phyloP scores from a whole-genome alignment of 352 stramenopile species.

The Ophiocytium majus region DNA sequence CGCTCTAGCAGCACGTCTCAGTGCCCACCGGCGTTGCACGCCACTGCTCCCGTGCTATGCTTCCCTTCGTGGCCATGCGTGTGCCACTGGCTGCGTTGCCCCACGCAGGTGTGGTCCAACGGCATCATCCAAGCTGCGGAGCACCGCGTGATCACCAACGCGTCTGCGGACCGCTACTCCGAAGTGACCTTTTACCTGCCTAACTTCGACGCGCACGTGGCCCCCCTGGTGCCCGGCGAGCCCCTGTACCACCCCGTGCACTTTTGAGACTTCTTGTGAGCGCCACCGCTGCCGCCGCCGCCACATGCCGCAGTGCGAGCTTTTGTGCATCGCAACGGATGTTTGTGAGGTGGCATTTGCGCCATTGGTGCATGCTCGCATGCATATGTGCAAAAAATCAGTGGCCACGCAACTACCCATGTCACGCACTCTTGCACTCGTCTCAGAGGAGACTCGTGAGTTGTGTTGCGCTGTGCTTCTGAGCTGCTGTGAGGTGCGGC shows the following conservation, averaged over 20 bases:
- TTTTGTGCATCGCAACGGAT: neutral
- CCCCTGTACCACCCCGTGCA: conserved; percentile 70
- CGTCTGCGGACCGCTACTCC: conserved; percentile 63
- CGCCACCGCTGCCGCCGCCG: too few relatives aligned
- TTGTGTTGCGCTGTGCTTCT: neutral
- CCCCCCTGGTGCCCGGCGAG: conserved; percentile 64
- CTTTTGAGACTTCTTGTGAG: conserved; percentile 84
- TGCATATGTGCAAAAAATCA: too few relatives aligned
- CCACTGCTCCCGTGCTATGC: too few relatives aligned
- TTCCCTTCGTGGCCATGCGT: too few relatives aligned
- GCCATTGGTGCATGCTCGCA: too few relatives aligned
- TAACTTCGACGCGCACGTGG: conserved; percentile 65
- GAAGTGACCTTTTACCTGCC: conserved; percentile 78
- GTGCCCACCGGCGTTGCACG: too few relatives aligned
- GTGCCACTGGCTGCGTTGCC: too few relatives aligned
- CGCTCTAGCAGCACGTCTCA: too few relatives aligned
- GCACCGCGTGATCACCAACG: conserved; percentile 66
- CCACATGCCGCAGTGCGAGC: too few relatives aligned
- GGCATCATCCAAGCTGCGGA: conserved; percentile 66
- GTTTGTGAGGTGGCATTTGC: too few relatives aligned
- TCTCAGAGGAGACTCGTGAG: neutral
- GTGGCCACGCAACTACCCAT: neutral
- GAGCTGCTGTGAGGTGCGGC: neutral
- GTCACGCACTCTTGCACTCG: neutral
- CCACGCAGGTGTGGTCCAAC: conserved; percentile 66